Evolutionary conservation across 345 rosid genomes (phyloP).

Genomic region (Citrus reticulata): DNA sequence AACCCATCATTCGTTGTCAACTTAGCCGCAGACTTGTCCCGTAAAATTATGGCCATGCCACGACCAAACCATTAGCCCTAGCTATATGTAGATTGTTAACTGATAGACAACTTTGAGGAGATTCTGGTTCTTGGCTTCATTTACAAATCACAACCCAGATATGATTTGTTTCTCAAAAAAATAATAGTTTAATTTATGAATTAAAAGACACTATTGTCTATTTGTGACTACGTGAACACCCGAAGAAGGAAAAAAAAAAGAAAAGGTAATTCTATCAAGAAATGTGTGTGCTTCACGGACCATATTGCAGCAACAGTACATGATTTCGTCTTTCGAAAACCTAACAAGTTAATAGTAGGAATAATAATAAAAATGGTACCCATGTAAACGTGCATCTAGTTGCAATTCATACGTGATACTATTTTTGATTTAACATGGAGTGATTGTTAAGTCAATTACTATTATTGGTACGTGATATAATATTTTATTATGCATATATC

Average conservation of each 20-base stretch:
- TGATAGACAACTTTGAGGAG: neutral
- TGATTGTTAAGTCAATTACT: neutral
- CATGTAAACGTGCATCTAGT: neutral
- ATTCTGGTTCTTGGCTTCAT: neutral
- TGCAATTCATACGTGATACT: neutral
- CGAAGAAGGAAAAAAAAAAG: too few species aligned
- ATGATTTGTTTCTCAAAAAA: neutral
- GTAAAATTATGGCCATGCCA: neutral
- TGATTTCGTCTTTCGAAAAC: neutral
- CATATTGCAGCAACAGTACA: neutral
- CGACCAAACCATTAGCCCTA: neutral
- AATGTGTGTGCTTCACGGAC: too few species aligned
- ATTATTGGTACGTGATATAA: neutral
- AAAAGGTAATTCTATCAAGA: too few species aligned
- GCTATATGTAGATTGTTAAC: neutral
- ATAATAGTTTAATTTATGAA: too few species aligned
- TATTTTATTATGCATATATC: neutral
- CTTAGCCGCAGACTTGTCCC: conserved; percentile 9
- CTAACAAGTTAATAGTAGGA: neutral
- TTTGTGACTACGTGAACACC: too few species aligned
- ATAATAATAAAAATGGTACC: neutral
- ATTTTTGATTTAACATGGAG: neutral
- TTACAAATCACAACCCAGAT: neutral
- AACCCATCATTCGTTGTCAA: conserved; percentile 21
- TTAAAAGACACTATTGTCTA: too few species aligned